Base-by-base conservation (phyloP, 805 yeast genomes). In the Jamesozyma lodderae region DNA sequence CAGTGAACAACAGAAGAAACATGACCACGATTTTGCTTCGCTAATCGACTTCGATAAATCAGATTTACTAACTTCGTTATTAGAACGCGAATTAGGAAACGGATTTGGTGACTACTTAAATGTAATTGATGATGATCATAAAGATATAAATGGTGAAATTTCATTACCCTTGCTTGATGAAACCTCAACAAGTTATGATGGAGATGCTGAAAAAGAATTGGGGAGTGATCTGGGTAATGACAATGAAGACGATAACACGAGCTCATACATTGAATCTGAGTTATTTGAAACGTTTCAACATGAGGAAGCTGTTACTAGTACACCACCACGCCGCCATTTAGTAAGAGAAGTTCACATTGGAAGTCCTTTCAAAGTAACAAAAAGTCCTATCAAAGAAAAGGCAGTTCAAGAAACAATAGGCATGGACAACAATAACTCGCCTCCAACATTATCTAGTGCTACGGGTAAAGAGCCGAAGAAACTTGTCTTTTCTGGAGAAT, bases 331-430 rank as follows among this genome's bases (percentile, higher is more conserved):
- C 4, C 20, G 19, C 11, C 25, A n/a, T 14, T 15, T 20, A 17
- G 5, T 9, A 11, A 22, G 8, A 11, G 28, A 29, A 10, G 7
- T 19, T 3, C 57, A 53, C 37, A 45, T 51, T 19, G 45, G 42
- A 5, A 54, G 57, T 36, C 59, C 59, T 1, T 53, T 55, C 32
- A 55, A 53, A 38, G 52, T 51, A 1, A 17, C 20, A 14, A 15
- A 25, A 8, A 24, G 30, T 20, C 36, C 36, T 11, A 11, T 14
- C 6, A 32, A 34, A 34, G 11, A 25, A 3, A 11, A 6, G 18
- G 22, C 32, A n/a, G n/a, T n/a, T n/a, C n/a, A n/a, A n/a, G n/a
- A n/a, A n/a, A n/a, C n/a, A n/a, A n/a, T n/a, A n/a, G n/a, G n/a
- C n/a, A n/a, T n/a, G n/a, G n/a, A n/a, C n/a, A n/a, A n/a, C n/a